A percentile compares a stretch with the other conserved stretches of the same genome.
Conservation (phyloP, 2,329 filamentous ascomycete species). For the Aspergillus chevalieri region DNA sequence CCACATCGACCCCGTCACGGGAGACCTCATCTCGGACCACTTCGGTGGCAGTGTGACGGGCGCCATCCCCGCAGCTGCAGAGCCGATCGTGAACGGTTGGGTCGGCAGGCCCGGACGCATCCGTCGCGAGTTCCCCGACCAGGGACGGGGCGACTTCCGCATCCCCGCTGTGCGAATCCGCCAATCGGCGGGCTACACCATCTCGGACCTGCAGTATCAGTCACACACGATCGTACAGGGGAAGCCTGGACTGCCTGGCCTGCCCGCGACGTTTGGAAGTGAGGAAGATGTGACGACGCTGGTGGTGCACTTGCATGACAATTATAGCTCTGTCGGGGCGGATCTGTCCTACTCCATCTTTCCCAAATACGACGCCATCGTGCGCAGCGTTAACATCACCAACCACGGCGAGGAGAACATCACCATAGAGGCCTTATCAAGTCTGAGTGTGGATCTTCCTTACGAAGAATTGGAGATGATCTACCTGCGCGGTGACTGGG, state of each 20-base stretch:
- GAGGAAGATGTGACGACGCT: conserved; percentile 55
- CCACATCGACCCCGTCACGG: conserved; percentile 52
- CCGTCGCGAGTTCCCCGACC: conserved; percentile 58
- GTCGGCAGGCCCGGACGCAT: conserved; percentile 45
- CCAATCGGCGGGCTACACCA: conserved; percentile 53
- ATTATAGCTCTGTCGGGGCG: conserved; percentile 52
- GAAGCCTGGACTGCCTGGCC: conserved; percentile 51
- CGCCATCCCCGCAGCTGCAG: conserved; percentile 40
- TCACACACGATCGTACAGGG: conserved; percentile 52
- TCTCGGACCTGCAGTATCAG: conserved; percentile 54
- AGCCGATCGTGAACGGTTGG: conserved; percentile 47
- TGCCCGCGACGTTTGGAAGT: conserved; percentile 55
- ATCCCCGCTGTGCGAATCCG: conserved; percentile 56
- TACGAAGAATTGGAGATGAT: conserved; percentile 58
- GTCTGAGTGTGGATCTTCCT: conserved; percentile 57
- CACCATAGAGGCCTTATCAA: conserved; percentile 52
- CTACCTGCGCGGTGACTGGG: conserved; percentile 58
- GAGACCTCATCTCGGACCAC: conserved; percentile 56
- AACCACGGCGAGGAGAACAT: conserved; percentile 52
- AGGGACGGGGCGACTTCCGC: conserved; percentile 59
- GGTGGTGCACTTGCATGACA: conserved; percentile 53
- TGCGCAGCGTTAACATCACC: conserved; percentile 55
- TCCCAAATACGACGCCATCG: conserved; percentile 55
- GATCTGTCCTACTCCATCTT: conserved; percentile 60
- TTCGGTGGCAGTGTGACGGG: conserved; percentile 55